Evolutionary conservation across 2,329 filamentous ascomycete species (phyloP).

Genomic region (Xylariomycetidae sp.): DNA sequence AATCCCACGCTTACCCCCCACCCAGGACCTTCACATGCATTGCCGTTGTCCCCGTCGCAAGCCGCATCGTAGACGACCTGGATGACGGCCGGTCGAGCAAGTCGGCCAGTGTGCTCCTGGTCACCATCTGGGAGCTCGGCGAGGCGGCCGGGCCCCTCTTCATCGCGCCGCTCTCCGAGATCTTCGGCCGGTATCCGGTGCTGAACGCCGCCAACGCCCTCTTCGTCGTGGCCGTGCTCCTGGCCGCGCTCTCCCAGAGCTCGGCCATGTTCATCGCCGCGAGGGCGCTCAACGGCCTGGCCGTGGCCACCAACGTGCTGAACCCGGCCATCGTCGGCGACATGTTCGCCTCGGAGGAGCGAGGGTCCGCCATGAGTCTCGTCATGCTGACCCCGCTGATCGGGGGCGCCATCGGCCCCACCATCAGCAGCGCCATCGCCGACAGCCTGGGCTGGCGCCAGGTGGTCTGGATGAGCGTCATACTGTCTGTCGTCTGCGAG

Average conservation of each 20-base stretch:
- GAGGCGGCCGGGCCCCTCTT: slow-evolving; percentile 57
- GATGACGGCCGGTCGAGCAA: slow-evolving; percentile 34
- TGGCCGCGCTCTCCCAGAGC: slow-evolving; percentile 41
- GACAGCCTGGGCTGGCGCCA: slow-evolving; percentile 51
- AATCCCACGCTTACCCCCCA: background rate
- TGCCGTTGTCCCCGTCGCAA: slow-evolving; percentile 49
- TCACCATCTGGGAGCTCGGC: slow-evolving; percentile 68
- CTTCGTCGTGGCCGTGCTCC: slow-evolving; percentile 44
- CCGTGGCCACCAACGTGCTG: slow-evolving; percentile 60
- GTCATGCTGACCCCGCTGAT: slow-evolving; percentile 53
- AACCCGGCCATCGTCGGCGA: slow-evolving; percentile 62
- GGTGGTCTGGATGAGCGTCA: slow-evolving; percentile 46
- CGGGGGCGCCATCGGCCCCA: slow-evolving; percentile 53
- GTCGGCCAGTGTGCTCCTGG: slow-evolving; percentile 54
- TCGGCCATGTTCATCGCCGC: slow-evolving; percentile 46
- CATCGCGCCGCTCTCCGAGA: slow-evolving; percentile 59
- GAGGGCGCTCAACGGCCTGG: slow-evolving; percentile 55
- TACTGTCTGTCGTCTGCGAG: slow-evolving; percentile 44
- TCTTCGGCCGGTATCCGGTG: slow-evolving; percentile 51
- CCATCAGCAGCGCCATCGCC: slow-evolving; percentile 50
- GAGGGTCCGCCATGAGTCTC: slow-evolving; percentile 54
- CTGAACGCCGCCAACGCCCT: slow-evolving; percentile 48
- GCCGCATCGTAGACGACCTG: slow-evolving; percentile 45
- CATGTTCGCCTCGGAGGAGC: slow-evolving; percentile 52
- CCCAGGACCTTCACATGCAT: slow-evolving; percentile 54